Conservation (phyloP, 805 yeast species). For the Kuraishia cidri region DNA sequence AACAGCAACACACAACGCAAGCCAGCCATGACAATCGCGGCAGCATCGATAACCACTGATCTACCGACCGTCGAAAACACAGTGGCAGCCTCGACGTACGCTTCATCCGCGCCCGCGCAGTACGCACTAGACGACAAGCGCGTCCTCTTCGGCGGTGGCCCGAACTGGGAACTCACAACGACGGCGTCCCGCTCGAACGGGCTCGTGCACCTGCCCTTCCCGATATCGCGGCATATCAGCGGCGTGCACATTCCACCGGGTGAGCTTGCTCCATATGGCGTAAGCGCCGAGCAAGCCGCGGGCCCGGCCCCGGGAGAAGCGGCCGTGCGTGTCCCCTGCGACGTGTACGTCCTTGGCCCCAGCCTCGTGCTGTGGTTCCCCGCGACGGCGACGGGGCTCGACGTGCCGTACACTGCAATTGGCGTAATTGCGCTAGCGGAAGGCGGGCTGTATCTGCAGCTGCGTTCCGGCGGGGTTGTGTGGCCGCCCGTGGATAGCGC, state of each 20-base stretch:
- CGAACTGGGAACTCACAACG: constrained; percentile 3
- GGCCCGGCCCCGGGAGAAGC: no score
- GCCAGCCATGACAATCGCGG: no score
- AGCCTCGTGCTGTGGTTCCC: constrained; percentile 8
- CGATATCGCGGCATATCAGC: no score
- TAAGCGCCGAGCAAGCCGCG: no score
- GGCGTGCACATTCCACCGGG: no score
- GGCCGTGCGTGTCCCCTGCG: no score
- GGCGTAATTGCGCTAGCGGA: constrained; percentile 8
- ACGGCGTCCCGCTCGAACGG: neutral
- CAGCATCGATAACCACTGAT: no score
- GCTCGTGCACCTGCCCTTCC: no score
- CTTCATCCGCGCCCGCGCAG: constrained; percentile 27
- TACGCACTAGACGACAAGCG: constrained; percentile 29
- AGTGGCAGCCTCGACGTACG: constrained; percentile 20
- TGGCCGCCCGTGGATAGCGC: neutral
- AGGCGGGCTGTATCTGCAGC: constrained; percentile 7
- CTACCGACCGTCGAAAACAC: constrained; percentile 33
- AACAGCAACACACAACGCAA: no score
- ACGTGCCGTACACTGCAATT: constrained; percentile 7
- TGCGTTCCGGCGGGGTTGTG: constrained; percentile 3
- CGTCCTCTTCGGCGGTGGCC: constrained; percentile 30
- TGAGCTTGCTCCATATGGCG: no score
- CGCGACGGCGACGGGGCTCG: constrained; percentile 4
- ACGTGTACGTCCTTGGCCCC: constrained; percentile 7